Percentiles rank a stretch among this genome's conserved stretches.
phyloP scores from a whole-genome alignment of 2,329 filamentous ascomycete genomes.

The Diaporthe caulivora region DNA sequence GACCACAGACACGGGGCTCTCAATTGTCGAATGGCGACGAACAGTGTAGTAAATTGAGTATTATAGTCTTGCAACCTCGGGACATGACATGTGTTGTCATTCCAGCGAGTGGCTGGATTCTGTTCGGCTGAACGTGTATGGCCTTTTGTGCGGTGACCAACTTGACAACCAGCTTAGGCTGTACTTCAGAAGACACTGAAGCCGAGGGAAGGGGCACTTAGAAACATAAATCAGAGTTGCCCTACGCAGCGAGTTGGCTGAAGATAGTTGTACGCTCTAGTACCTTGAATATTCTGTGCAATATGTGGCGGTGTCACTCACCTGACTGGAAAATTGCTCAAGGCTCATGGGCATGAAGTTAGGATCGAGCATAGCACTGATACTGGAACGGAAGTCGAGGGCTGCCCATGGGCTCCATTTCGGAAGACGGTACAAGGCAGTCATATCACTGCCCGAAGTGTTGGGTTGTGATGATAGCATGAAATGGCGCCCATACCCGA shows the following conservation, averaged over 20 bases:
- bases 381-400: background rate
- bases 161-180: background rate
- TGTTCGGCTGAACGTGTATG: background rate
- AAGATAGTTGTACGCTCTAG: background rate
- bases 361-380: background rate
- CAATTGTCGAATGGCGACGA: background rate
- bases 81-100: background rate
- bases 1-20: background rate
- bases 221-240: background rate
- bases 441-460: background rate
- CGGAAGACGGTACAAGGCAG: background rate
- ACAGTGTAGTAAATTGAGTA: background rate
- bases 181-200: background rate
- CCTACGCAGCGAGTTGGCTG: background rate
- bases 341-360: background rate
- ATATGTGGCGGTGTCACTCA: background rate
- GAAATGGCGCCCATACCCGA: background rate
- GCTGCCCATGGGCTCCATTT: background rate
- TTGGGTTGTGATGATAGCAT: background rate
- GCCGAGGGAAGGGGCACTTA: background rate
- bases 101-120: background rate
- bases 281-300: background rate
- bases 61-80: background rate
- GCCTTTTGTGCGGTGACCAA: background rate
- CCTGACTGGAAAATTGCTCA: too few relatives aligned